A percentile compares a stretch with the other conserved stretches of the same genome.
Conservation (phyloP, 768 basidiomycete genomes). For the Pleurotus giganteus region DNA sequence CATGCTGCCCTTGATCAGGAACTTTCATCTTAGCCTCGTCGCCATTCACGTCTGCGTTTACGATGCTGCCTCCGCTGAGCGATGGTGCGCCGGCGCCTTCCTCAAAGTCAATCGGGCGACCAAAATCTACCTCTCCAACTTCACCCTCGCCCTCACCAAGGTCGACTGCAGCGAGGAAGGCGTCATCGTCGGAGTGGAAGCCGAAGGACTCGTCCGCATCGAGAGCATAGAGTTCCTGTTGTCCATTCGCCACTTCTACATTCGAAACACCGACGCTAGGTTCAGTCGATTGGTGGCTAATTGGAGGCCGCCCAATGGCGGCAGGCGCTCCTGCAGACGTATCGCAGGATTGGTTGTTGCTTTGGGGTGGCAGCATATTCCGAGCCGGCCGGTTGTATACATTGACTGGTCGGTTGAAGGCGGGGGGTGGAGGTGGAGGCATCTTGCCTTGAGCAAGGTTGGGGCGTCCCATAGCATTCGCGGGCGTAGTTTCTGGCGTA, state of each 20-base stretch:
- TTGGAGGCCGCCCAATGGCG: too few relatives aligned
- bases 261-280: too few relatives aligned
- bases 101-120: constrained; percentile 43
- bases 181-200: constrained; percentile 66
- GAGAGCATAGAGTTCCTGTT: not conserved
- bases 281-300: too few relatives aligned
- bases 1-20: not conserved
- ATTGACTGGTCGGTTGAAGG: not conserved
- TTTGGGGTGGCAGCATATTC: too few relatives aligned
- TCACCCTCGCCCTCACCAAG: constrained; percentile 47
- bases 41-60: not conserved
- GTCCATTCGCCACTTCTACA: not conserved
- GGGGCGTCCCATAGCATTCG: not conserved
- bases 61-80: constrained; percentile 4
- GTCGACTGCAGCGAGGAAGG: constrained; percentile 57
- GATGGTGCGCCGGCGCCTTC: constrained; percentile 30
- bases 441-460: not conserved
- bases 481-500: not conserved
- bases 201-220: constrained; percentile 40
- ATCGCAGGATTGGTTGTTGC: constrained; percentile 14
- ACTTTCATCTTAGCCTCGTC: not conserved
- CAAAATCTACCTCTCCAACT: constrained; percentile 42
- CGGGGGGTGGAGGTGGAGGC: constrained; percentile 2
- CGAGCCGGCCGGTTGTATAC: constrained; percentile 10
- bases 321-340: too few relatives aligned